Base-by-base conservation (phyloP, 352 stramenopile genomes). In the Phytophthora parvispora region DNA sequence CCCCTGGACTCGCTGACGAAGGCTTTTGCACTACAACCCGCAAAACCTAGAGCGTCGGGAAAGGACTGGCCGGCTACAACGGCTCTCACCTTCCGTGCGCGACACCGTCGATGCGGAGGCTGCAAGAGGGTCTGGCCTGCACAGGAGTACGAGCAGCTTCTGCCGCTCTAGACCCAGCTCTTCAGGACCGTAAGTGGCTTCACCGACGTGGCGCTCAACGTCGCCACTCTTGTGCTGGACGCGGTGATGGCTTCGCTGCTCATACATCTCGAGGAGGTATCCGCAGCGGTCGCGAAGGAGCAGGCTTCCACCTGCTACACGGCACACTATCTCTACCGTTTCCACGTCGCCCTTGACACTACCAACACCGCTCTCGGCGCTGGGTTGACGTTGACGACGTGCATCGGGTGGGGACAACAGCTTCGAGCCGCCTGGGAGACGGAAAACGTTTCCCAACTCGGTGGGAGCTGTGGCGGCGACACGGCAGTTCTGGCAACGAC, bases 61-160 rank as follows among this genome's bases (percentile, higher is more conserved):
- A 77, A 40, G 60, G 69, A 1, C 27, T 75, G 4, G 60, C 45
- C 13, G 71, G 56, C 0, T 75, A 75, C 32, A 1, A 40, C 15
- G 27, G 25, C n/a, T 20, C 42, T 7, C n/a, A 71, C 42, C 53
- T 68, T 55, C 59, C 54, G 7, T 45, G 66, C 6, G 16, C 10
- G 15, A 59, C 65, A 4, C 58, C 65, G 1, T 49, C 50, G 5
- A 52, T 58, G 10, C 38, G 4, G 29, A 66, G 45, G 42, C 20
- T 49, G 3, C 15, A 43, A n/a, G 36, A 43, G 36, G n/a, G 36
- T 43, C 15, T 43, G n/a, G 36, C 36, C 16, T 43, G 36, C 36
- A 6, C 36, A 20, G 16, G 36, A 43, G 15, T 74, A 40, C 34
- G 59, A 15, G 3, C 54, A 69, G 43, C 43, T 69, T 4, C 12